phyloP scores from a whole-genome alignment of 2,329 filamentous ascomycete genomes.

The Ophiocordyceps sinensis region DNA sequence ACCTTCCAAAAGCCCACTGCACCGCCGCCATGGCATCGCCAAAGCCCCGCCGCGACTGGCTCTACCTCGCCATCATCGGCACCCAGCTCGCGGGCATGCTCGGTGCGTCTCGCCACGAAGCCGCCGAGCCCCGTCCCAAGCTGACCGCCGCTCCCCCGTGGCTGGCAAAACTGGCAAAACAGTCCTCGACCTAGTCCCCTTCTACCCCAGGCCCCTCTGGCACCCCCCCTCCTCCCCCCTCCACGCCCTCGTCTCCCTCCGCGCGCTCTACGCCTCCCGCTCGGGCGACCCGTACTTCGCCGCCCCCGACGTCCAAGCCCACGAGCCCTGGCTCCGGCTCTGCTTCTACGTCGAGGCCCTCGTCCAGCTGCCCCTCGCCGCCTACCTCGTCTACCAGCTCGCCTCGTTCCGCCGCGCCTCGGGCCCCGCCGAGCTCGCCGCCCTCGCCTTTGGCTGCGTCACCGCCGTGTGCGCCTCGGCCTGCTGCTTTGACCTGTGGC shows the following conservation, averaged over 20 bases:
- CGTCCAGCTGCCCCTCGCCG: constrained; percentile 34
- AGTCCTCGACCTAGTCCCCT: constrained; percentile 39
- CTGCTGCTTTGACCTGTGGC: constrained; percentile 34
- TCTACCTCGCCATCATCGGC: constrained; percentile 19
- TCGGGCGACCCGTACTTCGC: constrained; percentile 40
- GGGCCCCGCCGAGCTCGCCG: constrained; percentile 31
- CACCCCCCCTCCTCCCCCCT: constrained; percentile 26
- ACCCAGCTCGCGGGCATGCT: constrained; percentile 22
- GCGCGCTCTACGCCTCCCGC: constrained; percentile 28
- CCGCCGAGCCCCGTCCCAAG: too few species aligned
- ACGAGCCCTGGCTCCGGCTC: constrained; percentile 34
- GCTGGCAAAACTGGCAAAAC: neutral
- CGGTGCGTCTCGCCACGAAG: constrained; percentile 10
- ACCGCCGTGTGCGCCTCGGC: constrained; percentile 35
- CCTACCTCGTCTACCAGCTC: constrained; percentile 31
- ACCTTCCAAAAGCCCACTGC: too few species aligned
- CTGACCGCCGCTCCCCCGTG: too few species aligned
- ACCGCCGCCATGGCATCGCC: constrained; percentile 8
- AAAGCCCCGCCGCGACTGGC: constrained; percentile 16
- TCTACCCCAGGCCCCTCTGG: constrained; percentile 36
- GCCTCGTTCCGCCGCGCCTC: constrained; percentile 17
- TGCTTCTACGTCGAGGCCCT: constrained; percentile 35
- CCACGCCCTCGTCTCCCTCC: constrained; percentile 30
- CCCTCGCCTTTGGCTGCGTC: constrained; percentile 35
- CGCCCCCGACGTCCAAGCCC: constrained; percentile 10